phyloP scores from a whole-genome alignment of 495 filamentous ascomycete genomes.

The Apiosordaria backusii region DNA sequence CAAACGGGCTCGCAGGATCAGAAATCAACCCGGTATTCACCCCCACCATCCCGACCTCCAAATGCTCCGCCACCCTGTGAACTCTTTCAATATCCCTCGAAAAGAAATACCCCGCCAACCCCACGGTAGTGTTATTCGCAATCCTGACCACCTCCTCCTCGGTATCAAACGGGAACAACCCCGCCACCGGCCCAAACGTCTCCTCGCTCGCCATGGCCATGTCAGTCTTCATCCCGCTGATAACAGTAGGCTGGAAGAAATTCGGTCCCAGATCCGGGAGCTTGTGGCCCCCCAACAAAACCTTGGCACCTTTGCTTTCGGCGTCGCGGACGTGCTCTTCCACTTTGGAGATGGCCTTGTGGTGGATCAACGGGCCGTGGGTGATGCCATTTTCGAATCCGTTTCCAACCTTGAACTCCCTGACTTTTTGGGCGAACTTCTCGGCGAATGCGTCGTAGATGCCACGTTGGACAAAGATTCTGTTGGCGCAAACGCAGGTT shows the following conservation, averaged over 20 bases:
- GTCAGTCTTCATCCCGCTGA: conserved; percentile 73
- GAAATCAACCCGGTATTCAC: conserved; percentile 82
- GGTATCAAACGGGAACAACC: conserved; percentile 74
- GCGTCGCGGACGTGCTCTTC: conserved; percentile 76
- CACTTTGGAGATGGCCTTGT: conserved; percentile 70
- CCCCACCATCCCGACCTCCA: conserved; percentile 88
- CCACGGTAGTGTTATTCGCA: conserved; percentile 73
- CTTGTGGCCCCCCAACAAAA: conserved; percentile 67
- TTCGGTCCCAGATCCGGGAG: conserved; percentile 62
- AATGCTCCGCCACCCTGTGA: conserved; percentile 72
- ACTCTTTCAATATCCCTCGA: conserved; percentile 69
- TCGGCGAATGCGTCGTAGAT: conserved; percentile 73
- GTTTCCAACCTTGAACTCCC: conserved; percentile 69
- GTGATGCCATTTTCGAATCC: conserved; percentile 69
- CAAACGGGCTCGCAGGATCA: conserved; percentile 80
- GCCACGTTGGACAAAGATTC: conserved; percentile 75
- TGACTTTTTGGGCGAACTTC: conserved; percentile 70
- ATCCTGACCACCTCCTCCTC: conserved; percentile 81
- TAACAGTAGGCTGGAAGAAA: conserved; percentile 79
- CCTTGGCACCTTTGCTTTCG: conserved; percentile 65
- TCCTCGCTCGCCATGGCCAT: conserved; percentile 79
- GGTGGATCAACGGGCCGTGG: conserved; percentile 81
- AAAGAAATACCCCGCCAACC: conserved; percentile 85
- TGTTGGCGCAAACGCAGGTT: conserved; percentile 88
- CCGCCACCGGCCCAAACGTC: conserved; percentile 85